A percentile compares a stretch with the other conserved stretches of the same genome.
phyloP scores from a whole-genome alignment of 129 eudicot species.

The Saussurea involucrata region DNA sequence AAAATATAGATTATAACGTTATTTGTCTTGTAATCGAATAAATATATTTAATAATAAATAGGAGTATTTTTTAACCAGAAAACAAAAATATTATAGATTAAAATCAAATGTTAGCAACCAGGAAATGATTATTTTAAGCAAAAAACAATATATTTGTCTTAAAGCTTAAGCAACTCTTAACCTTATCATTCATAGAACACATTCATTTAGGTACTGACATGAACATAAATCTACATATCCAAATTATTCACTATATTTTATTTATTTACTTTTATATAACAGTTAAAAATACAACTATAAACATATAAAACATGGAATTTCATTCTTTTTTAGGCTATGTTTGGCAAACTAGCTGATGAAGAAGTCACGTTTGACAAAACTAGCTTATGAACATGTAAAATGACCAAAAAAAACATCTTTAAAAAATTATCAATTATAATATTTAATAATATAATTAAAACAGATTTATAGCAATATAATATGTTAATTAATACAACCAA shows the following conservation, averaged over 20 bases:
- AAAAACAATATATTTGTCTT: background rate
- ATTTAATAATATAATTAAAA: no score
- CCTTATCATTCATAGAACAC: background rate
- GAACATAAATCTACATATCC: conserved; percentile 8
- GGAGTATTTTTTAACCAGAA: background rate
- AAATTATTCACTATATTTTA: background rate
- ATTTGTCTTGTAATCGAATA: background rate
- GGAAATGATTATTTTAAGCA: background rate
- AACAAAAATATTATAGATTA: background rate
- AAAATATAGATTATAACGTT: background rate
- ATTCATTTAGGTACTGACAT: background rate
- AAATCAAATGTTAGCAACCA: background rate
- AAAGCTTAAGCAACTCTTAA: background rate
- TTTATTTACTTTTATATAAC: no score
- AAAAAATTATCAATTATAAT: no score
- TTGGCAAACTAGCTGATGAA: no score
- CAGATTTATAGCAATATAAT: no score
- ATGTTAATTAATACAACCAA: no score
- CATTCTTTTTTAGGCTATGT: no score
- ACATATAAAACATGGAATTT: background rate
- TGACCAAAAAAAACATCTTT: no score
- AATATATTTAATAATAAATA: background rate
- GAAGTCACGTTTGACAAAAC: no score
- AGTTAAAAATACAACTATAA: background rate
- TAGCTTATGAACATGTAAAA: no score